Base-by-base conservation (phyloP, 495 filamentous ascomycete genomes). In the Neurospora sp. region DNA sequence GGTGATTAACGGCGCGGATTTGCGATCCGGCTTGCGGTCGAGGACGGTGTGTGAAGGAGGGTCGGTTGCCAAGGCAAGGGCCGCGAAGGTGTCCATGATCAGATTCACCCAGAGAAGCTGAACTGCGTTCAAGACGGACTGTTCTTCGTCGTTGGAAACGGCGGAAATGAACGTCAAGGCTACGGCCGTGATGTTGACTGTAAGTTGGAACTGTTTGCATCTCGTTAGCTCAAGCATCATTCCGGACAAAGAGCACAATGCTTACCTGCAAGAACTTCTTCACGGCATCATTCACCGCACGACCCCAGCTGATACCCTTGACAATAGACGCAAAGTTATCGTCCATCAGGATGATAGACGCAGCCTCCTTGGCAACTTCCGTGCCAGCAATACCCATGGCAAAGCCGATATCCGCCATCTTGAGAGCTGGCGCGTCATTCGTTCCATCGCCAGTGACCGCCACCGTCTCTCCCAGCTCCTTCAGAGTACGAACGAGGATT, bases 11-110 rank as follows among this genome's bases (percentile, higher is more conserved):
- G 89, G 85, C 20, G 92, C 90, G 7, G 86, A 88, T 80, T 93
- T 94, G 10, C 88, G 88, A 20, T 92, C 90, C 16, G 93, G 93
- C 77, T 92, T 91, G 23, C 93, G 90, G 76, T 97, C 85, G 27
- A 97, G 85, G 69, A 96, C 90, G 46, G 91, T 90, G 39, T 91
- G 88, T 0, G 89, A 90, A 38, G 93, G 93, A 18, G 92, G 91
- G 76, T 97, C 93, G 10, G 93, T 97, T 23, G 93, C 94, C 49
- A 97, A 86, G 37, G 93, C 93, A 5, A 97, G 87, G 14, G 93
- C 93, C 38, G 93, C 93, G 75, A 97, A 93, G 0, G 93, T 96
- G 76, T 97, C 93, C 94, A 97, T 97, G 80, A 97, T 96, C 71
- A 97, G 84, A 76, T 97, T 97, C 76, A 97, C 92, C 93, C 93